phyloP scores from a whole-genome alignment of 83 land plant species.

The Diphasiastrum complanatum region DNA sequence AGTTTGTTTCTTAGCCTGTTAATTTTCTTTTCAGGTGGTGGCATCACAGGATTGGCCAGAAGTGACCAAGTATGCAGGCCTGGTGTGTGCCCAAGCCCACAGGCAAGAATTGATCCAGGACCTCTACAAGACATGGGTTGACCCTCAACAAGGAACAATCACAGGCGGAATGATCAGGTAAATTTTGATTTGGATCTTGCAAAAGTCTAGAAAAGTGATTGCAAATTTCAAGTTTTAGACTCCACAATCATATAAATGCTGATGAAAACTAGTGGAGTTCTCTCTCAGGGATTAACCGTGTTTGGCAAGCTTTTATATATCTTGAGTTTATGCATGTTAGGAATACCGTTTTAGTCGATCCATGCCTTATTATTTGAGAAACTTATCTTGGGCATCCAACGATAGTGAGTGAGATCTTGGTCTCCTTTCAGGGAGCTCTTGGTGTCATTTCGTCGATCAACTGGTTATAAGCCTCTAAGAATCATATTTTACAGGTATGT shows the following conservation, averaged over 20 bases:
- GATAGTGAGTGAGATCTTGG: background rate
- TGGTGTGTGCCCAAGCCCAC: constrained; percentile 95
- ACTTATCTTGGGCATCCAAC: background rate
- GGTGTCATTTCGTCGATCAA: constrained; percentile 83
- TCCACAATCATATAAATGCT: too few relatives aligned
- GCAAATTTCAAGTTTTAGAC: too few relatives aligned
- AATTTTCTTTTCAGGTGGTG: constrained; percentile 86
- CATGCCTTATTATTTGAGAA: too few relatives aligned
- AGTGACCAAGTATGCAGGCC: constrained; percentile 89
- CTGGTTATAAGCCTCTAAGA: constrained; percentile 87
- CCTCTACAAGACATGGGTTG: constrained; percentile 61
- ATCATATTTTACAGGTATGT: constrained; percentile 84
- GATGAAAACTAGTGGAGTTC: too few relatives aligned
- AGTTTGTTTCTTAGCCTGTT: background rate
- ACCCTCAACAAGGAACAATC: constrained; percentile 50
- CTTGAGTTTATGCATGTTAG: too few relatives aligned
- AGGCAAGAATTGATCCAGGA: constrained; percentile 91
- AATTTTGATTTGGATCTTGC: too few relatives aligned
- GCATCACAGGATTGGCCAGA: constrained; percentile 99
- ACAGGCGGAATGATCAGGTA: constrained; percentile 89
- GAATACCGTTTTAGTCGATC: too few relatives aligned
- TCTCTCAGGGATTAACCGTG: too few relatives aligned
- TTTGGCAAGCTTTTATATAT: too few relatives aligned
- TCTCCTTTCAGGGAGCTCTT: constrained; percentile 68
- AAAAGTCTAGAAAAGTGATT: too few relatives aligned